phyloP scores from a whole-genome alignment of 192 early-diverging fungal genomes.

The Linnemannia zychae region DNA sequence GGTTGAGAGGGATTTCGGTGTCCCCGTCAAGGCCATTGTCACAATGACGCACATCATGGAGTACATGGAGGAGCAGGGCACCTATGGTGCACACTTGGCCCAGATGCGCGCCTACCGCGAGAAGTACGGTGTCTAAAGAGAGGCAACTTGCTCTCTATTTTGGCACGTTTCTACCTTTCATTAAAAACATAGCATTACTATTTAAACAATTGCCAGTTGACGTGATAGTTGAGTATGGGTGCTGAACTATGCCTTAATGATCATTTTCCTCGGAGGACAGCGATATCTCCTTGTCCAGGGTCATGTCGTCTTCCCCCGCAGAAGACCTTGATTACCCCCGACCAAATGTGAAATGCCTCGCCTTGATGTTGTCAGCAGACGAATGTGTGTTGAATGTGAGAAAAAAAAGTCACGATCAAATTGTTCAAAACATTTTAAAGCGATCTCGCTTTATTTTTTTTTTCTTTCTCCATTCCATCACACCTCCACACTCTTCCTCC shows the following conservation, averaged over 20 bases:
- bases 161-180: neutral
- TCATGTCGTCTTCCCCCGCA: neutral
- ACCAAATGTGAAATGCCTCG: neutral
- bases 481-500: neutral
- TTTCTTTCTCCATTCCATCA: constrained; percentile 3
- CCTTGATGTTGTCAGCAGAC: neutral
- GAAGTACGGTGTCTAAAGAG: constrained; percentile 81
- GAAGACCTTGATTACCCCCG: neutral
- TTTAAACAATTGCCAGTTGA: neutral
- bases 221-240: neutral
- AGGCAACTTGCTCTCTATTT: neutral
- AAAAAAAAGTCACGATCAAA: constrained; percentile 14
- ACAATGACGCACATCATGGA: constrained; percentile 88
- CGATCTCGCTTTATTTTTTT: constrained; percentile 1
- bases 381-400: neutral
- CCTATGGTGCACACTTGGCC: constrained; percentile 70
- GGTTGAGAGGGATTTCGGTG: constrained; percentile 83
- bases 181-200: neutral
- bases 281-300: neutral
- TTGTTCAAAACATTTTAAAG: neutral
- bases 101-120: constrained; percentile 86
- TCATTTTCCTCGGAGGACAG: neutral
- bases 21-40: constrained; percentile 91
- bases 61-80: constrained; percentile 83
- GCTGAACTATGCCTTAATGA: neutral